These are phyloP conservation scores for Geotrichum cucujoidarum DNA, from an alignment of 1,139 yeast species.

Conservation along the genomic window DNA sequence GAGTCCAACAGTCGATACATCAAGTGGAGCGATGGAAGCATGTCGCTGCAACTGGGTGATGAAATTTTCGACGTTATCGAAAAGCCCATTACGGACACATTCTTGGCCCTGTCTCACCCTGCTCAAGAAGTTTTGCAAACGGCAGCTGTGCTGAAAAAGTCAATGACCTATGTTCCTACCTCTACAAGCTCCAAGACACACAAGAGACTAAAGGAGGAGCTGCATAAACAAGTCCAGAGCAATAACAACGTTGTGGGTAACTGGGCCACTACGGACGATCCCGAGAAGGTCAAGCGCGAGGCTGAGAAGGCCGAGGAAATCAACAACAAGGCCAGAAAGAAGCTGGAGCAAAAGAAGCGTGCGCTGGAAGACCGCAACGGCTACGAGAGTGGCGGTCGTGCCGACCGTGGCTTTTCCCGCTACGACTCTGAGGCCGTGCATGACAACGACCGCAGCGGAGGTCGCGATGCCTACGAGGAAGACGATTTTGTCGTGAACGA, in stretches of 20 bases:
- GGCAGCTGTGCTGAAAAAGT: conserved; percentile 41
- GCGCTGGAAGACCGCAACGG: conserved; percentile 64
- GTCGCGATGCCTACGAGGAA: conserved; percentile 46
- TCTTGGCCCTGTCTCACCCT: conserved; percentile 67
- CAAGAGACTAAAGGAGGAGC: conserved; percentile 69
- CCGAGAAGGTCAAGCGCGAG: conserved; percentile 74
- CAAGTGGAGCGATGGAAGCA: conserved; percentile 90
- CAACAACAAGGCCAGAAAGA: conserved; percentile 40
- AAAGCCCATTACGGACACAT: conserved; percentile 62
- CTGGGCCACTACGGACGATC: conserved; percentile 79
- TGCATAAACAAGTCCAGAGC: conserved; percentile 56
- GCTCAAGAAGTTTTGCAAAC: conserved; percentile 65
- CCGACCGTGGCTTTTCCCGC: conserved; percentile 37
- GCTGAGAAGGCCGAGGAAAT: conserved; percentile 69
- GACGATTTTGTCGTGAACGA: conserved; percentile 51
- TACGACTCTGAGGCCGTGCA: conserved; percentile 19
- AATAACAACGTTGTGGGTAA: conserved; percentile 56
- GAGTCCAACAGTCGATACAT: conserved; percentile 87
- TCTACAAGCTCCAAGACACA: conserved; percentile 82
- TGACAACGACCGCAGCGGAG: conserved; percentile 17
- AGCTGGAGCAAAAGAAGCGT: conserved; percentile 52
- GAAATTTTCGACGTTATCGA: conserved; percentile 79
- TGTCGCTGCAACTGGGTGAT: conserved; percentile 78
- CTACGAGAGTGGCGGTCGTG: conserved; percentile 40
- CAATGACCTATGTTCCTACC: conserved; percentile 77